Conservation (phyloP, 352 stramenopile genomes). For the Phytophthora sojae region DNA sequence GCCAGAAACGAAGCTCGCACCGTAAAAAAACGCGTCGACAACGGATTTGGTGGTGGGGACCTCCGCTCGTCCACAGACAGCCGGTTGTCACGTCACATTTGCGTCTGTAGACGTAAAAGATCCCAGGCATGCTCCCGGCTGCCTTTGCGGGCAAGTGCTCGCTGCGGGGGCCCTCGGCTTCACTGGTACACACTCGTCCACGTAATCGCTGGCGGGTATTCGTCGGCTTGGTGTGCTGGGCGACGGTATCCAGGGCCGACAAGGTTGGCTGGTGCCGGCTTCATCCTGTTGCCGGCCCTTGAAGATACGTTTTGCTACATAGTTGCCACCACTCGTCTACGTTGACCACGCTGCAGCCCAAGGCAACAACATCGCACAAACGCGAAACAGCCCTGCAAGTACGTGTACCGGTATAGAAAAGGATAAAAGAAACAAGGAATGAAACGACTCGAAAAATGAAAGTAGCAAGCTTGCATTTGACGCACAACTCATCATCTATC, state of each 20-base stretch:
- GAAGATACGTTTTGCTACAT: neutral
- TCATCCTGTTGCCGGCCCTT: neutral
- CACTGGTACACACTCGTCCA: constrained; percentile 7
- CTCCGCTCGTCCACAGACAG: neutral
- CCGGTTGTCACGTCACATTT: constrained; percentile 16
- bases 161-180: neutral
- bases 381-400: no score
- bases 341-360: neutral
- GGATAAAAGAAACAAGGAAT: neutral
- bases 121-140: neutral
- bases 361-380: no score
- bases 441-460: constrained; percentile 14
- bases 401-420: neutral
- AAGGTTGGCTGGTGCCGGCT: neutral
- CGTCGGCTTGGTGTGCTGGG: neutral
- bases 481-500: constrained; percentile 31
- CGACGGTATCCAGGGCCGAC: neutral
- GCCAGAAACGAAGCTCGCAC: constrained; percentile 15
- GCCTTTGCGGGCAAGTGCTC: neutral
- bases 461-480: constrained; percentile 30
- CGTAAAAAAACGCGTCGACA: constrained; percentile 21
- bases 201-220: neutral
- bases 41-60: constrained; percentile 25
- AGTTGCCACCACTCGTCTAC: neutral
- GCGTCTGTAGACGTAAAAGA: constrained; percentile 15